Conservation (phyloP, 2,329 filamentous ascomycete species). For the Salinomyces thailandicus region DNA sequence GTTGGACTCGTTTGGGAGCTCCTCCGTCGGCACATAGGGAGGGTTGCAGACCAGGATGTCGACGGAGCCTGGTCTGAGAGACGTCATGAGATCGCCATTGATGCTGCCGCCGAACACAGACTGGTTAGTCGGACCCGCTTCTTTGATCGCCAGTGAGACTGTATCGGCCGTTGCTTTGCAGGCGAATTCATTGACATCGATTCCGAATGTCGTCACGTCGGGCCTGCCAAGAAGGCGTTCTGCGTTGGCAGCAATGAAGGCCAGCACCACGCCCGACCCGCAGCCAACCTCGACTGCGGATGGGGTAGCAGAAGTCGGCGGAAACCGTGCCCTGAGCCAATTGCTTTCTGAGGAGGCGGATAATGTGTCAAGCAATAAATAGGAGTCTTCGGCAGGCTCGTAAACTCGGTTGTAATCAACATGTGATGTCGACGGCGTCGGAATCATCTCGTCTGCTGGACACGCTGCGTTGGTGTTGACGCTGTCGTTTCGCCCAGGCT, state of each 20-base stretch:
- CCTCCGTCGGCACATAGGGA: constrained; percentile 83
- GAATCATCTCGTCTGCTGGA: constrained; percentile 67
- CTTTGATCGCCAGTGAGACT: constrained; percentile 41
- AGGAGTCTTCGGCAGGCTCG: constrained; percentile 93
- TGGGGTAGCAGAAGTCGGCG: constrained; percentile 23
- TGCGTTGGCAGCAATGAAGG: constrained; percentile 72
- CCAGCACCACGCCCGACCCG: constrained; percentile 88
- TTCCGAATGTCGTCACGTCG: constrained; percentile 60
- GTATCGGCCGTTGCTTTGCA: constrained; percentile 67
- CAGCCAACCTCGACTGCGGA: constrained; percentile 78
- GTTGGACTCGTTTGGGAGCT: constrained; percentile 44
- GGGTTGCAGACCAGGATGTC: constrained; percentile 95
- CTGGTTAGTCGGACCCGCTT: constrained; percentile 4
- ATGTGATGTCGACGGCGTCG: constrained; percentile 87
- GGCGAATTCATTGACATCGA: constrained; percentile 79
- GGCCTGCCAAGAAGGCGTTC: constrained; percentile 58
- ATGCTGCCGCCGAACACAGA: constrained; percentile 51
- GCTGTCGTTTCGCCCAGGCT: neutral
- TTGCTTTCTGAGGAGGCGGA: constrained; percentile 57
- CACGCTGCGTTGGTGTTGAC: neutral
- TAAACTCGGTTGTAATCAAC: constrained; percentile 83
- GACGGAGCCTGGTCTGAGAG: constrained; percentile 49
- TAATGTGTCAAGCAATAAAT: constrained; percentile 82
- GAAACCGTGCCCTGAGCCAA: constrained; percentile 59
- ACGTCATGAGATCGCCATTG: constrained; percentile 58